Base-by-base conservation (phyloP, 352 stramenopile genomes). In the Phytophthora fragariaefolia region DNA sequence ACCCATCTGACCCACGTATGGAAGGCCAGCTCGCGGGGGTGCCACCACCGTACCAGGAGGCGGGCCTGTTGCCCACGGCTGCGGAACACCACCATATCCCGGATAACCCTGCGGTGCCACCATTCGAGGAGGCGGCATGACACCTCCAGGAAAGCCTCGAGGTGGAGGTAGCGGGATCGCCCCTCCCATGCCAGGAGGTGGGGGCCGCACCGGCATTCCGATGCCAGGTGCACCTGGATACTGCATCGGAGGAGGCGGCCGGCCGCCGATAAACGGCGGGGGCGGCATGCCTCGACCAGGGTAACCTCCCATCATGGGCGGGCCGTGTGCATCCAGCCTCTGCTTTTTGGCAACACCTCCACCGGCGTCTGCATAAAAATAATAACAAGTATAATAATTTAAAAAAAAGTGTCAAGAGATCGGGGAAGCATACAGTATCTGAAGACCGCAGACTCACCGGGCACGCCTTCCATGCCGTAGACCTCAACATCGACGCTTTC, bases 401-500 rank as follows among this genome's bases (percentile, higher is more conserved):
- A 49, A 46, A 36, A 12, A 23, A 45, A 6, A 40, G 2, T 9
- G 10, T 32, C 15, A 57, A 67, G 40, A 55, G 47, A 59, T 10
- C 4, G 4, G 4, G 4, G 4, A 2, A 17, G n/a, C n/a, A n/a
- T n/a, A n/a, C n/a, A n/a, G n/a, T n/a, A n/a, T n/a, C n/a, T n/a
- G n/a, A n/a, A 24, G 27, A 20, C 18, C 6, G 15, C 20, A 24
- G 27, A 22, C 66, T 89, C 79, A 58, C 75, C 78, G 36, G 88
- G 88, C 7, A 96, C 81, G 32, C 89, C 89, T 72, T 96, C 83
- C 85, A 97, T 96, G 67, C 91, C 91, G 59, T 95, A 97, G 34
- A 97, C 89, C 62, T 97, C 90, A 1, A 96, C 61, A 0, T 96
- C 87, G 6, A 88, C 73, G 47, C 83, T 93, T 38, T 95, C 88